Evolutionary conservation across 768 basidiomycete species (phyloP).

Genomic region (Leccinum incarnatum): DNA sequence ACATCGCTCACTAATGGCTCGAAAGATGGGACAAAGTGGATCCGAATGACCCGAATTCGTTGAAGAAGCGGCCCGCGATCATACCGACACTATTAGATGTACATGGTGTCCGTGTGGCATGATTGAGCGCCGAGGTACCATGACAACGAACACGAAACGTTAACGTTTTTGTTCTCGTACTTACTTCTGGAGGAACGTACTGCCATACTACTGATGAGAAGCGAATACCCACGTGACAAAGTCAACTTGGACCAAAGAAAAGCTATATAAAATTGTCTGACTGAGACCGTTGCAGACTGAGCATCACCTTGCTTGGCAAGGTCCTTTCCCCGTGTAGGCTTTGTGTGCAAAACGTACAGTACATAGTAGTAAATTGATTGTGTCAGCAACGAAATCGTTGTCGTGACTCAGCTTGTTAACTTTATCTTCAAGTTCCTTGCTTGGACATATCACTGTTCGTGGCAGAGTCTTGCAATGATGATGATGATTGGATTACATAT

Average conservation of each 20-base stretch:
- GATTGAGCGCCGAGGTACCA: constrained; percentile 1
- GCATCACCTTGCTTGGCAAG: constrained; percentile 1
- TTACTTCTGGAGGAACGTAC: background rate
- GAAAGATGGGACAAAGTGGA: constrained; percentile 27
- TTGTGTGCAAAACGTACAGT: no score
- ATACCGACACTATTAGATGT: background rate
- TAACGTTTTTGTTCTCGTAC: constrained; percentile 11
- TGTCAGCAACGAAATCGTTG: no score
- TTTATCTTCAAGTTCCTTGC: no score
- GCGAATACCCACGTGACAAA: constrained; percentile 33
- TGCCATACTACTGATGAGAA: background rate
- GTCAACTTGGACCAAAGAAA: constrained; percentile 56
- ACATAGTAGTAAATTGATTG: no score
- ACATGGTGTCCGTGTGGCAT: background rate
- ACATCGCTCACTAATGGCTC: background rate
- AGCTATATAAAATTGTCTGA: constrained; percentile 31
- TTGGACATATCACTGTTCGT: no score
- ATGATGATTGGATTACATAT: no score
- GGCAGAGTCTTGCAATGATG: no score
- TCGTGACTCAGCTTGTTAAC: no score
- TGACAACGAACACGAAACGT: constrained; percentile 6
- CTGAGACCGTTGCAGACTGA: constrained; percentile 14
- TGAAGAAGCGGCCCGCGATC: constrained; percentile 19
- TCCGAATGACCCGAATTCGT: constrained; percentile 19
- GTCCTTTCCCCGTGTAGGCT: no score